Conservation (phyloP, 2,329 filamentous ascomycete species). For the Nannizziopsis arthrosporioides region DNA sequence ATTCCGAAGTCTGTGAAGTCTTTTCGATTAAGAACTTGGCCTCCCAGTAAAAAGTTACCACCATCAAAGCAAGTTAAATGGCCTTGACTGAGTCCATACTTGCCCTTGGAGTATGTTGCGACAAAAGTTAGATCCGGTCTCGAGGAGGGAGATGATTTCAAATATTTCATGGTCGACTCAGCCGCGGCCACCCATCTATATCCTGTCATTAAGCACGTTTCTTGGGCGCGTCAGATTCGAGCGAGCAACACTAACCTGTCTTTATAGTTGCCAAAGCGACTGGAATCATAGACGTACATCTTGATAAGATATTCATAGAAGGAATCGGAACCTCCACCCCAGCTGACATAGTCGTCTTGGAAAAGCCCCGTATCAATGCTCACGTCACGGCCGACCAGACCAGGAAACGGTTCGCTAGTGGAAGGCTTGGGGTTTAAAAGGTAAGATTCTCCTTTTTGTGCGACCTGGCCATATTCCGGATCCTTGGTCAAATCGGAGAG, state of each 20-base stretch:
- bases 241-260: constrained; percentile 32
- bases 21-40: constrained; percentile 52
- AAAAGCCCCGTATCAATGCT: constrained; percentile 56
- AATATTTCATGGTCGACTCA: constrained; percentile 60
- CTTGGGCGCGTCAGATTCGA: not conserved
- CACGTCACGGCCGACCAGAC: constrained; percentile 59
- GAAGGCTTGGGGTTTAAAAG: constrained; percentile 55
- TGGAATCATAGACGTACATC: constrained; percentile 70
- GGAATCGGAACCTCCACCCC: constrained; percentile 65
- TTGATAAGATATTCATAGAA: constrained; percentile 89
- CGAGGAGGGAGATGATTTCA: constrained; percentile 55
- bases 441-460: constrained; percentile 56
- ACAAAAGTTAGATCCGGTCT: constrained; percentile 61
- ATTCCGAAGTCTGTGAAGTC: constrained; percentile 66
- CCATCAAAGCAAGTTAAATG: constrained; percentile 69
- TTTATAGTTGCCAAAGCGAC: constrained; percentile 52
- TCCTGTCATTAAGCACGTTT: not conserved
- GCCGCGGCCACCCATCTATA: constrained; percentile 59
- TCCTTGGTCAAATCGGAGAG: constrained; percentile 65
- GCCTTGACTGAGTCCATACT: constrained; percentile 29
- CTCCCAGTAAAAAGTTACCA: constrained; percentile 75
- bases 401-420: constrained; percentile 59
- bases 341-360: constrained; percentile 55
- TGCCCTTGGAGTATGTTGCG: constrained; percentile 28
- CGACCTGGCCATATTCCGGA: constrained; percentile 52